Evolutionary conservation across 192 early-diverging fungal genomes (phyloP).

Genomic region (Coemansia umbellata): DNA sequence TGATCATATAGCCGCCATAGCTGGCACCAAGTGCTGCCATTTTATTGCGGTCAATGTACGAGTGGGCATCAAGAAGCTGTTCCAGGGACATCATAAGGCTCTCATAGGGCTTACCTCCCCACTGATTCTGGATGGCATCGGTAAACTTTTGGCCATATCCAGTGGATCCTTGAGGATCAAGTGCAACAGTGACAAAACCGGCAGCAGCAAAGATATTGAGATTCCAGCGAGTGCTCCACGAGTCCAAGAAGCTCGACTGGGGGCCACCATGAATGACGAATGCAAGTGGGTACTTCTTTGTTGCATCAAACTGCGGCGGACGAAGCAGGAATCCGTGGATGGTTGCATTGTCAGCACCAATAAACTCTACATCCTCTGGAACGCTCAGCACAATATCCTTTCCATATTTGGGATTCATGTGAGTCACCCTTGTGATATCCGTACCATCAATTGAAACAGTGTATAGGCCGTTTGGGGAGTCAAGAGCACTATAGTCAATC

Average conservation of each 20-base stretch:
- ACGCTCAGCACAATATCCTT: slow-evolving; percentile 39
- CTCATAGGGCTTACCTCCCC: slow-evolving; percentile 71
- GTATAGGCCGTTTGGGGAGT: slow-evolving; percentile 52
- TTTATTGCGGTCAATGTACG: slow-evolving; percentile 58
- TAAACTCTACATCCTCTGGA: slow-evolving; percentile 66
- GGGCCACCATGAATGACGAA: slow-evolving; percentile 85
- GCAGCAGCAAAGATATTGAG: slow-evolving; percentile 68
- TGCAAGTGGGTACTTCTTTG: slow-evolving; percentile 67
- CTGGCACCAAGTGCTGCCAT: slow-evolving; percentile 68
- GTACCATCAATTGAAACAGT: slow-evolving; percentile 38
- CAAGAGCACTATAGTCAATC: slow-evolving; percentile 53
- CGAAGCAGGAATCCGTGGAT: slow-evolving; percentile 47
- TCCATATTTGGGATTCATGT: slow-evolving; percentile 36
- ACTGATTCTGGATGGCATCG: slow-evolving; percentile 73
- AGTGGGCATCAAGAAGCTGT: slow-evolving; percentile 34
- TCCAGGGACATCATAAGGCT: slow-evolving; percentile 72
- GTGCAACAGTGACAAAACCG: slow-evolving; percentile 67
- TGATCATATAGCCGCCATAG: slow-evolving; percentile 84
- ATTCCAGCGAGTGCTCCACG: slow-evolving; percentile 70
- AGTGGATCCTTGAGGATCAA: slow-evolving; percentile 76
- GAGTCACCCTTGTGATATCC: slow-evolving; percentile 37
- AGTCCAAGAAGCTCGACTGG: slow-evolving; percentile 54
- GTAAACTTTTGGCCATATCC: slow-evolving; percentile 77
- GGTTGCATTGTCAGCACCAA: slow-evolving; percentile 53
- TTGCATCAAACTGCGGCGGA: slow-evolving; percentile 49